Evolutionary conservation across 1,284 basidiomycete genomes (phyloP), one percentile per base, ranked within the genome.

Genomic region (Tilletia caries): DNA sequence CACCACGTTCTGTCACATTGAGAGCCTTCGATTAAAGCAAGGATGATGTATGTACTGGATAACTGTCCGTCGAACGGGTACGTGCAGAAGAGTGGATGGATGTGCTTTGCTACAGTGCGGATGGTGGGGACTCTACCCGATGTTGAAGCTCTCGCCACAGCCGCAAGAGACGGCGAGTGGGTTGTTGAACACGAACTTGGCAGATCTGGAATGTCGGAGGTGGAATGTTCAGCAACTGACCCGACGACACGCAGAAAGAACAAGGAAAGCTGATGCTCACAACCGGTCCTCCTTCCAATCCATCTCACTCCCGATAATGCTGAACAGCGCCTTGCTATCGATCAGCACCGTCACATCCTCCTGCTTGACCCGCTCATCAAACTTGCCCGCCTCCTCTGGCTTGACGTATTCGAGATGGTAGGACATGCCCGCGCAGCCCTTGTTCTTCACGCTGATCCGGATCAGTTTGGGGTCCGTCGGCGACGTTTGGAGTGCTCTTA

Each of bases 231-330:
- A n/a, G n/a, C n/a, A n/a, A n/a, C n/a, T n/a, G n/a, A n/a, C n/a
- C n/a, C n/a, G n/a, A n/a, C n/a, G n/a, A n/a, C n/a, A n/a, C n/a
- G n/a, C n/a, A n/a, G n/a, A n/a, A n/a, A n/a, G n/a, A n/a, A n/a
- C n/a, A n/a, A n/a, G n/a, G n/a, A n/a, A n/a, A n/a, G n/a, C n/a
- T n/a, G n/a, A n/a, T n/a, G n/a, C 50, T 58, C 46, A 43, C 37
- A 60, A 50, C 25, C 48, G 52, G 84, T 94, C 92, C 86, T 98
- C 96, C 73, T 91, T 88, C 96, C 96, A 98, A 83, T 96, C 94
- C 96, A 99, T 99, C 86, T 91, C 91, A 82, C 92, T 95, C 52
- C 96, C 96, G 75, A 99, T 98, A 80, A 99, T 96, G 72, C 91
- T 94, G 84, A 99, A 98, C 74, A 99, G 86, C 29, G 96, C 96